These are phyloP conservation scores for Rhizoctonia solani DNA, from an alignment of 1,284 basidiomycete species.

Conservation along the genomic window DNA sequence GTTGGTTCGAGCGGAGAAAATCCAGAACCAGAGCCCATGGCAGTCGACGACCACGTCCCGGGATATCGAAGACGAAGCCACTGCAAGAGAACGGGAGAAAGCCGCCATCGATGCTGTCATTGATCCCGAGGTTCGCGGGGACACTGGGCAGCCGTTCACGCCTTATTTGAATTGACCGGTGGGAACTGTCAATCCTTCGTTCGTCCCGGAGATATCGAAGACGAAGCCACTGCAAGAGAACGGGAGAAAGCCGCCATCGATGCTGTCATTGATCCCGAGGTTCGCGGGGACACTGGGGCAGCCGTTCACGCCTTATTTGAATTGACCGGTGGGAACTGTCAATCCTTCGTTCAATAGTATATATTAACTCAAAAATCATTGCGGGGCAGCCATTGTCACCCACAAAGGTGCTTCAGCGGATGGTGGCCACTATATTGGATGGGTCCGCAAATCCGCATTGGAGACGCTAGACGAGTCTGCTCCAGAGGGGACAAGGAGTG, in stretches of 20 bases:
- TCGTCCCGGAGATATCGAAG: slow-evolving; percentile 54
- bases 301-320: slow-evolving; percentile 51
- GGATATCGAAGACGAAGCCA: slow-evolving; percentile 64
- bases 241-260: slow-evolving; percentile 69
- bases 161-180: slow-evolving; percentile 51
- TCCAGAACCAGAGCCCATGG: slow-evolving; percentile 7
- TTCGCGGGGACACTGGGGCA: slow-evolving; percentile 49
- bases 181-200: background rate
- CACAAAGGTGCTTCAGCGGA: slow-evolving; percentile 97
- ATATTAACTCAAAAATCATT: background rate
- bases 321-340: slow-evolving; percentile 33
- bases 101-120: slow-evolving; percentile 67
- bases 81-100: slow-evolving; percentile 63
- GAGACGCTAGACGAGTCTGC: slow-evolving; percentile 44
- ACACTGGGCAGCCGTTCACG: slow-evolving; percentile 36
- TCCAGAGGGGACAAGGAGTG: slow-evolving; percentile 52
- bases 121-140: slow-evolving; percentile 59
- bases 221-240: slow-evolving; percentile 62
- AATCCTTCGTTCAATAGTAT: background rate
- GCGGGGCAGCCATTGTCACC: slow-evolving; percentile 77
- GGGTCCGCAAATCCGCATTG: slow-evolving; percentile 77
- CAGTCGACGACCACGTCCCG: slow-evolving; percentile 38
- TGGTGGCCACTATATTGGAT: slow-evolving; percentile 91
- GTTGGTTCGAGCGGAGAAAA: slow-evolving; percentile 43
- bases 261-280: slow-evolving; percentile 62